Base-by-base conservation (phyloP, 2,329 filamentous ascomycete species). In the Pseudocercospora ulei region DNA sequence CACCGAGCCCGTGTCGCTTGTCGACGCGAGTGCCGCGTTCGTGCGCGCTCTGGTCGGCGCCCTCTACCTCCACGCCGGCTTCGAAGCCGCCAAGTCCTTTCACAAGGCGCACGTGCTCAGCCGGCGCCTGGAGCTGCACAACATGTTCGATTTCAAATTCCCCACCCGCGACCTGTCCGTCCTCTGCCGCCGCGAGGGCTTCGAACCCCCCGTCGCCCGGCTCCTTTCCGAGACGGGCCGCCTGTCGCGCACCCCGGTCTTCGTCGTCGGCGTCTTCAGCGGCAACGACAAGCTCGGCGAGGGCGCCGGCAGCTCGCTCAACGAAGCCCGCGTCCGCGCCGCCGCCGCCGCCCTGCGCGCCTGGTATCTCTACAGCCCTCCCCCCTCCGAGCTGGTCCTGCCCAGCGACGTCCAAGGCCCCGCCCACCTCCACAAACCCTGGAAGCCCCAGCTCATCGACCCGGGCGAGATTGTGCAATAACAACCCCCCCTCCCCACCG, bases 321-420 rank as follows among this genome's bases (percentile, higher is more conserved):
- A 85, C 50, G 75, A 85, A 54, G 88, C 82, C 19, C 76, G 84
- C 48, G 71, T 75, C 48, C 75, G 83, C 60, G 90, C 90, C 12
- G 77, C 83, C 23, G 87, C 92, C 56, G 79, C 81, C 47, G 79
- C 86, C 11, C 69, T 98, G 57, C 93, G 94, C 70, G 72, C 80
- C 4, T 98, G 90, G 90, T 98, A 98, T 63, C 69, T 98, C 37
- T 98, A 98, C 68, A 87, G 79, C 60, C 88, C 90, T 1, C 57
- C 75, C 28, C 60, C 66, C 5, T 62, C 73, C 20, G 60, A 68
- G 14, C 62, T 67, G 4, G 64, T 65, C 19, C 56, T 73, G 38
- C 72, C 73, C 16, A 73, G 68, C 49, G 68, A 69, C 12, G 50
- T 52, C 4, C 53, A 57, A 58, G 48, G 49, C 3, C 38, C 23